These are phyloP conservation scores for Fusarium sp. DNA, from an alignment of 2,329 filamentous ascomycete species.

Conservation along the genomic window DNA sequence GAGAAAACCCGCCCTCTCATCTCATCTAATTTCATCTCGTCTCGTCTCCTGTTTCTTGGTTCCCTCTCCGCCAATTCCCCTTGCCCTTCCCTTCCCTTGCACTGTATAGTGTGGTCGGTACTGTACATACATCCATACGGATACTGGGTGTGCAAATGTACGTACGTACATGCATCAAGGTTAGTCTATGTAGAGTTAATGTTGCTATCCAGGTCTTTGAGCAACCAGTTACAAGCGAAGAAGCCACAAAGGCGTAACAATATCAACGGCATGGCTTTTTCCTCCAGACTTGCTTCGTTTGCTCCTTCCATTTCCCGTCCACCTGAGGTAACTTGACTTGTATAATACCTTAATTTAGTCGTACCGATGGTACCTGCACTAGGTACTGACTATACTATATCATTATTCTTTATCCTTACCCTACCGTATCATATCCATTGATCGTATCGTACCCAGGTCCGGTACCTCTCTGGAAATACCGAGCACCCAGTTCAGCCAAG, in stretches of 20 bases:
- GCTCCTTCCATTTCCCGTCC: conserved; percentile 1
- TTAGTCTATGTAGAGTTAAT: conserved; percentile 12
- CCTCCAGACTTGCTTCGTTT: conserved; percentile 6
- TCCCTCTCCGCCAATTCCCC: background rate
- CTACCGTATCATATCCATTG: background rate
- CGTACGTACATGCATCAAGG: conserved; percentile 1
- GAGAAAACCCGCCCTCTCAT: conserved; percentile 7
- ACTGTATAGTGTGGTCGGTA: background rate
- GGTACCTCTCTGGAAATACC: background rate
- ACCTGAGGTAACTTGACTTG: background rate
- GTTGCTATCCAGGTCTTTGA: conserved; percentile 25
- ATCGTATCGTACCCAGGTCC: background rate
- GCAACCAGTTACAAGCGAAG: conserved; percentile 17
- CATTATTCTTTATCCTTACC: background rate
- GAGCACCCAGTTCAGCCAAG: conserved; percentile 4
- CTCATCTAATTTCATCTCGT: conserved; percentile 4
- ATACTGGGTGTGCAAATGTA: background rate
- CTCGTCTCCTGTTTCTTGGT: background rate
- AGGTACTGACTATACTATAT: background rate
- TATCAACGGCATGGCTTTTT: conserved; percentile 18
- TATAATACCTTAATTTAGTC: background rate
- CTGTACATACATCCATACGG: background rate
- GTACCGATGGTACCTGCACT: background rate
- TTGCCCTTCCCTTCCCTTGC: background rate
- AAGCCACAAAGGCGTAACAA: background rate